Conservation (phyloP, 2,329 filamentous ascomycete species). For the Coniochaeta sp. region DNA sequence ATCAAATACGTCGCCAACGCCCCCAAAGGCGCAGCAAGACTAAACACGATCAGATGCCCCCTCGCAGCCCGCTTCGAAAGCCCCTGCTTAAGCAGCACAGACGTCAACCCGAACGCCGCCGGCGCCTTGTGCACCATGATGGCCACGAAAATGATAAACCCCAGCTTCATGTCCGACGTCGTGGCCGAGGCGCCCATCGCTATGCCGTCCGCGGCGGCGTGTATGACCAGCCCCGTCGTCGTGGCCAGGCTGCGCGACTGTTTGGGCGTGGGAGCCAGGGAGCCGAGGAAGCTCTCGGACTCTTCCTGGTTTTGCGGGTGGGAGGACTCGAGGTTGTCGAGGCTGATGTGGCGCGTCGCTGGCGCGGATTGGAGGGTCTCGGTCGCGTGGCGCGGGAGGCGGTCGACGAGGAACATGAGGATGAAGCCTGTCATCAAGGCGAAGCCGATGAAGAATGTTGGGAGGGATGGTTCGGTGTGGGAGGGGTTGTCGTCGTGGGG, state of each 20-base stretch:
- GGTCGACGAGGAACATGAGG: constrained; percentile 94
- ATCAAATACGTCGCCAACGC: constrained; percentile 78
- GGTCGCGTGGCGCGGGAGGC: constrained; percentile 66
- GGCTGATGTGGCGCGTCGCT: constrained; percentile 75
- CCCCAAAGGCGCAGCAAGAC: constrained; percentile 79
- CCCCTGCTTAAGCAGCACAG: constrained; percentile 83
- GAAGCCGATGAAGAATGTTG: constrained; percentile 75
- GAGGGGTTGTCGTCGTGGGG: constrained; percentile 4
- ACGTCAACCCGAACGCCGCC: constrained; percentile 89
- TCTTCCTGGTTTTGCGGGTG: constrained; percentile 40
- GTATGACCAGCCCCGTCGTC: constrained; percentile 90
- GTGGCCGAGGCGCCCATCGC: constrained; percentile 88
- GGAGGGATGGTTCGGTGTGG: constrained; percentile 39
- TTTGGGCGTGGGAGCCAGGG: constrained; percentile 48
- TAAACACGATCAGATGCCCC: constrained; percentile 84
- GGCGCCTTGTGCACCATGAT: constrained; percentile 98
- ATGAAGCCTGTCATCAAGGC: constrained; percentile 85
- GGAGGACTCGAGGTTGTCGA: constrained; percentile 62
- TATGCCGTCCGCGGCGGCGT: constrained; percentile 90
- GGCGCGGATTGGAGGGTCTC: constrained; percentile 58
- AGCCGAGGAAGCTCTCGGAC: constrained; percentile 52
- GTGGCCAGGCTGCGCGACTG: constrained; percentile 66
- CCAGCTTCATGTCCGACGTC: constrained; percentile 64
- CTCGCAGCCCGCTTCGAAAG: constrained; percentile 79
- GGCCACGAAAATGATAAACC: constrained; percentile 87